Base-by-base conservation (phyloP, 139 green algal genomes). In the Pleodorina starrii region DNA sequence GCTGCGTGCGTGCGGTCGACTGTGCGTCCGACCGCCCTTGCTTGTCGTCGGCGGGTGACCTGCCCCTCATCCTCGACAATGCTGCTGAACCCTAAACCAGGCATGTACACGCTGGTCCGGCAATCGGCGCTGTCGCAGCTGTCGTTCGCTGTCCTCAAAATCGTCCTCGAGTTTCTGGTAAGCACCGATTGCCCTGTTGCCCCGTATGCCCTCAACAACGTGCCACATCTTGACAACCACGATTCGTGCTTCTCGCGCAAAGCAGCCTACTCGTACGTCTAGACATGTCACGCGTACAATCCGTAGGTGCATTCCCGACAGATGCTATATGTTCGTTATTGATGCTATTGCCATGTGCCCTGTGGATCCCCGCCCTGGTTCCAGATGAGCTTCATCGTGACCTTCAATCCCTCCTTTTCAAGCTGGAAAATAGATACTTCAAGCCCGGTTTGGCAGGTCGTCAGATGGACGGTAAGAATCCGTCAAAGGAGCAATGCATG, bases 71-170 rank as follows among this genome's bases (percentile, higher is more conserved):
- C 14, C 50, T 25, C 17, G 17, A 14, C 50, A 14, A 60, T 17
- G 50, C 50, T 60, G 14, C 50, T 17, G 14, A 60, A 14, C 50
- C 50, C 54, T 25, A 9, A 66, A 66, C 54, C 54, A 85, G 78
- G 80, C 25, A 86, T 86, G 80, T 76, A 86, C 60, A 86, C 80
- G 27, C 32, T 76, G 23, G 80, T 86, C 17, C 80, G 80, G 1
- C 80, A 86, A 29, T 63, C 59, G 0, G 59, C 80, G 5, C 59
- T 76, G 19, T 44, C 50, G 27, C 27, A 43, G 14, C 50, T 66
- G 57, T 44, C 36, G 29, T 86, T 36, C n/a, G 42, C 80, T 3
- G 80, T 75, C 0, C 42, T 86, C 3, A 75, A 76, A 35, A 57
- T 76, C 5, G 5, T 60, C 4, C 40, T 86, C 11, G 80, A 86